Percentiles rank a stretch among this genome's conserved stretches.
These are phyloP conservation scores for Anthracocystis panici-leucophaei DNA, from an alignment of 1,284 basidiomycete genomes.

Conservation along the genomic window DNA sequence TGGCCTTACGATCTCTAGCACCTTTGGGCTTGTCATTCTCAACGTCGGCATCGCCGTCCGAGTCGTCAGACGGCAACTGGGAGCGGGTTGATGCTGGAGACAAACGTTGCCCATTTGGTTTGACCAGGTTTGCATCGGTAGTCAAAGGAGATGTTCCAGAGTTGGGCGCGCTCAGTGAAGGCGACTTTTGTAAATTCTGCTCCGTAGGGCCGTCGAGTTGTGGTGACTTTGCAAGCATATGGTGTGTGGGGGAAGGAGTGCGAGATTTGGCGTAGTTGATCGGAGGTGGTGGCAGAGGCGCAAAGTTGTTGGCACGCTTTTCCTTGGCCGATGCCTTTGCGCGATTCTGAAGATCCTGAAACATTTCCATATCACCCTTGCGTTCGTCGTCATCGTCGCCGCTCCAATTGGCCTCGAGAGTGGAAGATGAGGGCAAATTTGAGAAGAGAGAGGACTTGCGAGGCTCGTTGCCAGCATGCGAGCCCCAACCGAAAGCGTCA, in stretches of 20 bases:
- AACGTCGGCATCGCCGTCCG: constrained; percentile 47
- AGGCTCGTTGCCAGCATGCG: constrained; percentile 8
- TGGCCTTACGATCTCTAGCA: background rate
- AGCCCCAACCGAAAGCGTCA: constrained; percentile 45
- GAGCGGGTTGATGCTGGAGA: constrained; percentile 33
- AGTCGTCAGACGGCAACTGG: constrained; percentile 27
- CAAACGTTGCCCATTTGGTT: constrained; percentile 1
- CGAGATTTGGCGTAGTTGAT: constrained; percentile 32
- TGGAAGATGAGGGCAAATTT: constrained; percentile 29
- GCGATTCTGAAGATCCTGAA: constrained; percentile 30
- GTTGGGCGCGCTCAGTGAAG: constrained; percentile 10
- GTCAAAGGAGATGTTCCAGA: background rate
- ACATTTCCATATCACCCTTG: constrained; percentile 36
- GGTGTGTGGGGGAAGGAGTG: constrained; percentile 40
- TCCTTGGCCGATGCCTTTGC: constrained; percentile 43
- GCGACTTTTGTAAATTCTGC: background rate
- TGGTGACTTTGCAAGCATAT: constrained; percentile 30
- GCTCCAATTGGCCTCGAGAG: constrained; percentile 49
- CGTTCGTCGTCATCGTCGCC: constrained; percentile 46
- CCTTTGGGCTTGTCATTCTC: constrained; percentile 28
- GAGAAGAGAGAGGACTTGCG: constrained; percentile 38
- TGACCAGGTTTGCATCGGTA: background rate
- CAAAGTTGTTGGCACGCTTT: constrained; percentile 19
- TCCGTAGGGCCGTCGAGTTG: constrained; percentile 22
- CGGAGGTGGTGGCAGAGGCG: constrained; percentile 33